These are phyloP conservation scores for Xylaria palmicola DNA, from an alignment of 495 filamentous ascomycete genomes.

Conservation along the genomic window DNA sequence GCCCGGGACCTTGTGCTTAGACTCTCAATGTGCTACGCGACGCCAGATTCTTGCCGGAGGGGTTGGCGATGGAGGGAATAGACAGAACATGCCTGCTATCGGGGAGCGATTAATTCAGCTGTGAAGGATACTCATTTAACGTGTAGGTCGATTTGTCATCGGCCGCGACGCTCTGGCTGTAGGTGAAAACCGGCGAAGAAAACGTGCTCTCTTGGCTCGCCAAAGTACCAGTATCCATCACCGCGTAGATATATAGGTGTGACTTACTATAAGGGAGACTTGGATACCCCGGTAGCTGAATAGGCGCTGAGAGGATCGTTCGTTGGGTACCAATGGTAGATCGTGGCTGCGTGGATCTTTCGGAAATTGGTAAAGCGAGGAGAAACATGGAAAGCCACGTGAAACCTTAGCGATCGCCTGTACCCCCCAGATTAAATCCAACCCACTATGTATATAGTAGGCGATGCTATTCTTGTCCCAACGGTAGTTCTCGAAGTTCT, in stretches of 20 bases:
- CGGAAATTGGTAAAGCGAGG: neutral
- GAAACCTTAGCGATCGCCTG: slow-evolving; percentile 8
- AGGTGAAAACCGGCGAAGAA: neutral
- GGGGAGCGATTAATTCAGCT: neutral
- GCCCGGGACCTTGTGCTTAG: neutral
- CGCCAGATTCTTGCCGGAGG: neutral
- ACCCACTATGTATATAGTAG: no score
- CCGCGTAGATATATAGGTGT: neutral
- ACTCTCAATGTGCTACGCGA: neutral
- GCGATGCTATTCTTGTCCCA: slow-evolving; percentile 9
- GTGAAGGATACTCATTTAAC: neutral
- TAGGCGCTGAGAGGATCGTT: neutral
- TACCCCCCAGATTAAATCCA: slow-evolving; percentile 1
- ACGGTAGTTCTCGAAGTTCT: neutral
- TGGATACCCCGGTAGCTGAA: neutral
- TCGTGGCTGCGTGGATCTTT: slow-evolving; percentile 7
- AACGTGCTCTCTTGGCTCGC: no score
- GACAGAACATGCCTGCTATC: no score
- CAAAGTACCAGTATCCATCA: no score
- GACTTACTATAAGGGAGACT: neutral
- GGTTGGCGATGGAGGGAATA: neutral
- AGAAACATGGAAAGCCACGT: slow-evolving; percentile 13
- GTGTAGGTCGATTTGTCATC: no score
- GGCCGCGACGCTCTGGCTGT: neutral
- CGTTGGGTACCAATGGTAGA: neutral